Conservation (phyloP, 2,329 filamentous ascomycete species). For the Epichloe aotearoae region DNA sequence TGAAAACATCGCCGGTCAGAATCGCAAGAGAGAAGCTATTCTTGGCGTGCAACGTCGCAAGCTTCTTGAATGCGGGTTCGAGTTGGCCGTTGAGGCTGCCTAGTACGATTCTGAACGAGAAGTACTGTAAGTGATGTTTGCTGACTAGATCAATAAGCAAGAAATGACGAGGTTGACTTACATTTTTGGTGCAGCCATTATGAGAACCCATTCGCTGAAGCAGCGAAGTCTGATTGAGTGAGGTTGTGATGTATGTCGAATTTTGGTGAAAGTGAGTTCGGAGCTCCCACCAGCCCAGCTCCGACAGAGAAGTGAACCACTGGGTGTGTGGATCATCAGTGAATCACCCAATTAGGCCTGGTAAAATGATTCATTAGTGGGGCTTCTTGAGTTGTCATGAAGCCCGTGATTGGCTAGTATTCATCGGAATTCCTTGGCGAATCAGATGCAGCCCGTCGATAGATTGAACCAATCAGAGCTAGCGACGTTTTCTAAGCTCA, state of each 20-base stretch:
- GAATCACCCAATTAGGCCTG: no score
- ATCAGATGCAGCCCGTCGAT: no score
- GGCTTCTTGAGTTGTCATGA: no score
- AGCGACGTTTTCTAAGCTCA: no score
- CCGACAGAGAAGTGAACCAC: no score
- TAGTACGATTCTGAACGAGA: conserved; percentile 52
- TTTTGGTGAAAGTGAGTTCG: conserved; percentile 7
- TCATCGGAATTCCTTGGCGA: no score
- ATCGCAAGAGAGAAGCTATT: conserved; percentile 81
- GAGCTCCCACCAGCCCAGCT: no score
- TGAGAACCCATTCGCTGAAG: background rate
- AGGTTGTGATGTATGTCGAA: background rate
- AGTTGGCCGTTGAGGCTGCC: conserved; percentile 75
- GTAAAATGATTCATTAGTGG: no score
- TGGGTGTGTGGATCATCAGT: no score
- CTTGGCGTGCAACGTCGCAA: conserved; percentile 69
- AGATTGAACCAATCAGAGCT: no score
- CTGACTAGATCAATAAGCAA: background rate
- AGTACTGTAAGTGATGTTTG: background rate
- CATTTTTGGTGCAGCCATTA: conserved; percentile 37
- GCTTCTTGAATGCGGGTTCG: conserved; percentile 62
- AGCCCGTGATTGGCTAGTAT: no score
- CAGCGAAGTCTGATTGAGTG: background rate
- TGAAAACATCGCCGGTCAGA: conserved; percentile 72
- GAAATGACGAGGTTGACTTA: conserved; percentile 14